A percentile compares a stretch with the other conserved stretches of the same genome.
These are phyloP conservation scores for Thelonectria blattea DNA, from an alignment of 2,329 filamentous ascomycete genomes.

Conservation along the genomic window DNA sequence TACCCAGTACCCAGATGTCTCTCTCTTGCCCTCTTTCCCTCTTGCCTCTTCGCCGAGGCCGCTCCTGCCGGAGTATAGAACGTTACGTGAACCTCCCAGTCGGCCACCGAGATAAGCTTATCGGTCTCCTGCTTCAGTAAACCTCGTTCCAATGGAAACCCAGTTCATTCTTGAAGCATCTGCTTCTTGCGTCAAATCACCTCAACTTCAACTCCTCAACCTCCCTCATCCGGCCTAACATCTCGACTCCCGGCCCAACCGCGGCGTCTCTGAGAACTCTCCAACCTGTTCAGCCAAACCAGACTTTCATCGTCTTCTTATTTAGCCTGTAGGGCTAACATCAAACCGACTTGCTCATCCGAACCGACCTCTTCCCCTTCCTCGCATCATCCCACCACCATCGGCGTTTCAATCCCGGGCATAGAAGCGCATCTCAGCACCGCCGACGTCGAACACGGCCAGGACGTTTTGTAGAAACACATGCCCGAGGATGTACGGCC, in stretches of 20 bases:
- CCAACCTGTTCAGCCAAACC: neutral
- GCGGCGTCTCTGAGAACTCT: slow-evolving; percentile 14
- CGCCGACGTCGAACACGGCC: slow-evolving; percentile 55
- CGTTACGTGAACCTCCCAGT: neutral
- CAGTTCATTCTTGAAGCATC: neutral
- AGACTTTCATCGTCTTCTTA: slow-evolving; percentile 1
- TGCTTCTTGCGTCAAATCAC: slow-evolving; percentile 17
- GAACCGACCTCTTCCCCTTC: neutral
- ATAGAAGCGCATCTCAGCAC: slow-evolving; percentile 54
- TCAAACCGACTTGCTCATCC: neutral
- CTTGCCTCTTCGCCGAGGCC: neutral
- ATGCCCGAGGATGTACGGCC: slow-evolving; percentile 57
- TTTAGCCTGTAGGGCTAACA: neutral
- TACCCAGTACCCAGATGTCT: neutral
- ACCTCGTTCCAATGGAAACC: neutral
- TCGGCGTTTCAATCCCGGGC: slow-evolving; percentile 23
- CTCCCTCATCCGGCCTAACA: neutral
- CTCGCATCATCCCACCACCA: slow-evolving; percentile 15
- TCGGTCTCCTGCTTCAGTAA: neutral
- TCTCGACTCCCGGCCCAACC: slow-evolving; percentile 7
- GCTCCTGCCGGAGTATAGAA: neutral
- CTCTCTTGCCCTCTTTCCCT: neutral
- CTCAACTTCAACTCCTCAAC: slow-evolving; percentile 1
- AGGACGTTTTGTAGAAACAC: slow-evolving; percentile 59
- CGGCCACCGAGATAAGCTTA: slow-evolving; percentile 1